A percentile compares a stretch with the other conserved stretches of the same genome.
These are phyloP conservation scores for Geotrichum armillariae DNA, from an alignment of 1,139 yeast species.

Conservation along the genomic window DNA sequence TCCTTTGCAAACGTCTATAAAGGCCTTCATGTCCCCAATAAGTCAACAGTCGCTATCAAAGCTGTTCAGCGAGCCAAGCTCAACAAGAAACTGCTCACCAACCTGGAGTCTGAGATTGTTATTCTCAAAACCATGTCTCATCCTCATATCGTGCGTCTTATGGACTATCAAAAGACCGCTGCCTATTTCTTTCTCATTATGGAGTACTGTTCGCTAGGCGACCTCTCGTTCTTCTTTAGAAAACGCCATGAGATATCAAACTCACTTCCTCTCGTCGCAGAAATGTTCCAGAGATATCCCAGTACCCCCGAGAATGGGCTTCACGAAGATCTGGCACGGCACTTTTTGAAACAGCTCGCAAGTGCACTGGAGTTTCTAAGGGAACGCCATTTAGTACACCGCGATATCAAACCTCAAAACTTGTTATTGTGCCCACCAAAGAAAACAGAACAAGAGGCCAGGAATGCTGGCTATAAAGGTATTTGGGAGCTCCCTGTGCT, in stretches of 20 bases:
- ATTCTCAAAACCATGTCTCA: constrained; percentile 85
- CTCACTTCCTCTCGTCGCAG: constrained; percentile 77
- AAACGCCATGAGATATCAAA: constrained; percentile 68
- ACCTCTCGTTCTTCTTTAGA: constrained; percentile 81
- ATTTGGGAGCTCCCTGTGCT: constrained; percentile 85
- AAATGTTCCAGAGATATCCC: constrained; percentile 78
- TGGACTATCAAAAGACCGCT: constrained; percentile 78
- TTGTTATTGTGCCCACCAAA: constrained; percentile 77
- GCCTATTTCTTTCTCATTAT: constrained; percentile 87
- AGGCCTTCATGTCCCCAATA: constrained; percentile 51
- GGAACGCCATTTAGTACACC: constrained; percentile 79
- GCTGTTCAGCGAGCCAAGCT: constrained; percentile 81
- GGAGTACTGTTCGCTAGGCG: constrained; percentile 97
- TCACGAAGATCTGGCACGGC: constrained; percentile 73
- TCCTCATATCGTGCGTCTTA: constrained; percentile 85
- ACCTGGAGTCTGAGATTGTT: constrained; percentile 85
- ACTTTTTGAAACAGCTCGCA: constrained; percentile 82
- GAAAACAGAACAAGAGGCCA: constrained; percentile 59
- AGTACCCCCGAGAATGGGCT: constrained; percentile 77
- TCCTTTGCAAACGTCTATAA: constrained; percentile 92
- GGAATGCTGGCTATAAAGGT: constrained; percentile 64
- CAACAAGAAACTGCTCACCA: constrained; percentile 83
- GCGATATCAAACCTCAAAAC: constrained; percentile 95
- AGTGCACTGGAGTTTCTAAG: constrained; percentile 82
- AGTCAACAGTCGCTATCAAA: constrained; percentile 77